Evolutionary conservation across 1,284 basidiomycete species (phyloP).

Genomic region (Tylopilus sp.): DNA sequence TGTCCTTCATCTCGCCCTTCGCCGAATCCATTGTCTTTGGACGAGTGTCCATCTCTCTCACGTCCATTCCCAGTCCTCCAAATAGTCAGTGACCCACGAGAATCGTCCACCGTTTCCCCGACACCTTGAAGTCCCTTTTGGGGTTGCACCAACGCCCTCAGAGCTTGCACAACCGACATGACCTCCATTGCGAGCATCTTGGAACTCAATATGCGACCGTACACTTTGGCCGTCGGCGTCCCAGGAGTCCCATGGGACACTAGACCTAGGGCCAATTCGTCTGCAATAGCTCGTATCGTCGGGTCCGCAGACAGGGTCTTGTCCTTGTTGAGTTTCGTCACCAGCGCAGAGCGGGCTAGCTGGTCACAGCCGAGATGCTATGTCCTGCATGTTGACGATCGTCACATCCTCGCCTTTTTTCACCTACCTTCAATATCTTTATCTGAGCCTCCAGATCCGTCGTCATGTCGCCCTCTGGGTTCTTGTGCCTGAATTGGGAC

Average conservation of each 20-base stretch:
- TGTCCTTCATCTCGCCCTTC: constrained; percentile 32
- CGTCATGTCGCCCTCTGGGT: constrained; percentile 39
- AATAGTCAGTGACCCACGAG: not conserved
- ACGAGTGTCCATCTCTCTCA: not conserved
- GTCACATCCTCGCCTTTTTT: not conserved
- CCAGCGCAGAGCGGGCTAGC: constrained; percentile 60
- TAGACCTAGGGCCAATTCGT: constrained; percentile 39
- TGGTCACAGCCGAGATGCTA: constrained; percentile 60
- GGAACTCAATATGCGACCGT: constrained; percentile 73
- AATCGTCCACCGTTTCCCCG: not conserved
- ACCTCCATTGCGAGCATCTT: constrained; percentile 69
- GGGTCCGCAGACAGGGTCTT: constrained; percentile 48
- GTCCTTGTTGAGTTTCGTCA: constrained; percentile 74
- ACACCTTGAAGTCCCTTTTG: not conserved
- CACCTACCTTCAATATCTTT: constrained; percentile 59
- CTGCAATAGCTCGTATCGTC: constrained; percentile 44
- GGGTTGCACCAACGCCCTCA: constrained; percentile 46
- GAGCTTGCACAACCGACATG: constrained; percentile 46
- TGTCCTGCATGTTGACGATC: not conserved
- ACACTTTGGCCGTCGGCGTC: constrained; percentile 57
- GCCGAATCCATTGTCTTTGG: constrained; percentile 23
- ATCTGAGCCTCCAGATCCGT: constrained; percentile 64
- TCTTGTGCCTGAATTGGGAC: constrained; percentile 39
- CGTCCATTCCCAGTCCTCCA: constrained; percentile 5
- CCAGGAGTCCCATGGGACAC: constrained; percentile 37